Conservation (phyloP, 352 stramenopile genomes). For the Discostella stelligera region DNA sequence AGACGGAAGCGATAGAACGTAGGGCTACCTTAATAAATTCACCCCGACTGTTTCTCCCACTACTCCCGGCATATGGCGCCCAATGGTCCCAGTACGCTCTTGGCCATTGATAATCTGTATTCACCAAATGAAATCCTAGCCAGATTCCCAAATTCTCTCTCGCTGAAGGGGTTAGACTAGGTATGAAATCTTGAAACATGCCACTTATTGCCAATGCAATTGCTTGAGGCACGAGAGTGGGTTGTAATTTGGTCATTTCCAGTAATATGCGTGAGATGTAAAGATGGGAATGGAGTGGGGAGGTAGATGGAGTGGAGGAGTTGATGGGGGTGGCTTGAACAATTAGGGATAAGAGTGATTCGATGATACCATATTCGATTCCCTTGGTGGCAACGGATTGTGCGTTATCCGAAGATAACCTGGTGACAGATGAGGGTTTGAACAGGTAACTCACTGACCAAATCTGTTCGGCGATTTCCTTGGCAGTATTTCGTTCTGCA, state of each 20-base stretch:
- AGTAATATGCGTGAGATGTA: slow-evolving; percentile 73
- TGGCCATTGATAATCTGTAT: slow-evolving; percentile 81
- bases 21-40: slow-evolving; percentile 42
- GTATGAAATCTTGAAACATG: slow-evolving; percentile 75
- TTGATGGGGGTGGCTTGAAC: slow-evolving; percentile 37
- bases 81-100: slow-evolving; percentile 73
- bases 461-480: slow-evolving; percentile 68
- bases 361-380: slow-evolving; percentile 72
- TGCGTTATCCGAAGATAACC: neutral
- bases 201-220: slow-evolving; percentile 63
- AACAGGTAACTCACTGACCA: slow-evolving; percentile 61
- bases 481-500: slow-evolving; percentile 56
- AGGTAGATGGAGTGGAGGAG: slow-evolving; percentile 33
- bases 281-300: slow-evolving; percentile 48
- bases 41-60: slow-evolving; percentile 51
- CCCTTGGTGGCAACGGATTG: slow-evolving; percentile 33
- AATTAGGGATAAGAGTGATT: slow-evolving; percentile 67
- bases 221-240: slow-evolving; percentile 57
- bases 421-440: neutral
- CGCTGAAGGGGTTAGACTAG: slow-evolving; percentile 56
- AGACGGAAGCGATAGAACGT: slow-evolving; percentile 35
- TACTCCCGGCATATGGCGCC: slow-evolving; percentile 52
- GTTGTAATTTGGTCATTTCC: slow-evolving; percentile 72
- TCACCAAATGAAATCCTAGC: slow-evolving; percentile 78
- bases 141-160: slow-evolving; percentile 69